Conservation (phyloP, 805 yeast genomes). For the Trichomonascus vanleenenianus region DNA sequence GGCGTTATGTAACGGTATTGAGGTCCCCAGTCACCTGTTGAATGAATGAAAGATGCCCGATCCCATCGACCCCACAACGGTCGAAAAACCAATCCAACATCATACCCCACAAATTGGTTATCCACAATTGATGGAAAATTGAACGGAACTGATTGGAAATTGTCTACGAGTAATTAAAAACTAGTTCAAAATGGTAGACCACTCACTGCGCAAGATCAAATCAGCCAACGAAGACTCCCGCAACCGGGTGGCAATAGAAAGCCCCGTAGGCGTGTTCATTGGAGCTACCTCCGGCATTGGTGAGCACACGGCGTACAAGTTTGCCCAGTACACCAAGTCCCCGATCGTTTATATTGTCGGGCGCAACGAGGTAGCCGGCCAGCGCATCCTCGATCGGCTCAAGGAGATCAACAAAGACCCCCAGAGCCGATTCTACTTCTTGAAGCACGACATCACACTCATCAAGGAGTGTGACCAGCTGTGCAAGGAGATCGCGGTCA, state of each 20-base stretch:
- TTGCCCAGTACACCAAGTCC: slow-evolving; percentile 18
- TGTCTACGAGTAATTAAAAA: too few relatives aligned
- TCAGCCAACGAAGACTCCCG: background rate
- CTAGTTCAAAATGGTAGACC: too few relatives aligned
- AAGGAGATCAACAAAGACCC: slow-evolving; percentile 12
- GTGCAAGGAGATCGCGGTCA: slow-evolving; percentile 7
- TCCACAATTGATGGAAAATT: too few relatives aligned
- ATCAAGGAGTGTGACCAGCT: slow-evolving; percentile 17
- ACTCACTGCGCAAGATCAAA: too few relatives aligned
- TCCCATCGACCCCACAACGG: too few relatives aligned
- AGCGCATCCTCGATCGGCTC: slow-evolving; percentile 15
- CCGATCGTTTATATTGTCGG: slow-evolving; percentile 25
- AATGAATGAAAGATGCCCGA: too few relatives aligned
- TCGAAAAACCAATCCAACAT: too few relatives aligned
- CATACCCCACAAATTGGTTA: too few relatives aligned
- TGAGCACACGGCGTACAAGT: slow-evolving; percentile 20
- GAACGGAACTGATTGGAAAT: too few relatives aligned
- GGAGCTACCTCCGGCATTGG: slow-evolving; percentile 28
- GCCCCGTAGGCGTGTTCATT: slow-evolving; percentile 13
- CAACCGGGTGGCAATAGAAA: background rate
- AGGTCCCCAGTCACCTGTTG: too few relatives aligned
- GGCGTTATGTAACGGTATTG: too few relatives aligned
- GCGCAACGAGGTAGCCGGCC: slow-evolving; percentile 20
- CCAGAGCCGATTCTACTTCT: slow-evolving; percentile 14
- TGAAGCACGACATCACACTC: slow-evolving; percentile 16